A percentile compares a stretch with the other conserved stretches of the same genome.
These are phyloP conservation scores for Vicia villosa DNA, from an alignment of 306 rosid genomes.

Conservation along the genomic window DNA sequence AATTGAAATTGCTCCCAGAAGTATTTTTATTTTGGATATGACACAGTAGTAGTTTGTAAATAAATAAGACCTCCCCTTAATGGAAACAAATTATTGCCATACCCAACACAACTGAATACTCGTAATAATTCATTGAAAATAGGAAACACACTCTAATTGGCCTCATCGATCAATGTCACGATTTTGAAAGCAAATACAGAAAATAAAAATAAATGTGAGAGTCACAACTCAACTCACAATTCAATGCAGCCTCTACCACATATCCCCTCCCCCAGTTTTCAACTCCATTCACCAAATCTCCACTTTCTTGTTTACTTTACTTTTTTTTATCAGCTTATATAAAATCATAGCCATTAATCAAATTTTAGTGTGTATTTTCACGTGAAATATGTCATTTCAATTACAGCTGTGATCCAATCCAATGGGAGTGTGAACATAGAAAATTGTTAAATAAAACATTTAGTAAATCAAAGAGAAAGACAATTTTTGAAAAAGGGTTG, in stretches of 20 bases:
- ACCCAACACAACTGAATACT: background rate
- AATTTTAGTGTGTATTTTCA: slow-evolving; percentile 1
- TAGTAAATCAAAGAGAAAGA: background rate
- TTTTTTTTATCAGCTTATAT: background rate
- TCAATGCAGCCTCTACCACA: slow-evolving; percentile 45
- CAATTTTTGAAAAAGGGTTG: background rate
- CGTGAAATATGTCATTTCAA: background rate
- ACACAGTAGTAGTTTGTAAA: background rate
- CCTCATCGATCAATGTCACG: slow-evolving; percentile 38
- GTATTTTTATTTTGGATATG: too few species aligned
- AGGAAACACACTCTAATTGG: background rate
- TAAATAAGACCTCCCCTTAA: slow-evolving; percentile 41
- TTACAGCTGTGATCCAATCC: slow-evolving; percentile 6
- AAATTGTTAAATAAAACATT: background rate
- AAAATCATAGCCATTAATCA: background rate
- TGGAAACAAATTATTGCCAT: slow-evolving; percentile 44
- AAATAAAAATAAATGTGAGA: too few species aligned
- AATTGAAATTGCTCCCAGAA: background rate
- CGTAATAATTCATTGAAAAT: too few species aligned
- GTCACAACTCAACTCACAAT: background rate
- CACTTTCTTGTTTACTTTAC: slow-evolving; percentile 4
- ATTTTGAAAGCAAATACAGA: background rate
- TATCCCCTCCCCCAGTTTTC: slow-evolving; percentile 56
- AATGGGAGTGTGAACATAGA: slow-evolving; percentile 4
- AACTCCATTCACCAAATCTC: slow-evolving; percentile 29